Evolutionary conservation across 176 grass and related monocot genomes (phyloP), one percentile per base, ranked within the genome.

Genomic region (Ananas comosus): DNA sequence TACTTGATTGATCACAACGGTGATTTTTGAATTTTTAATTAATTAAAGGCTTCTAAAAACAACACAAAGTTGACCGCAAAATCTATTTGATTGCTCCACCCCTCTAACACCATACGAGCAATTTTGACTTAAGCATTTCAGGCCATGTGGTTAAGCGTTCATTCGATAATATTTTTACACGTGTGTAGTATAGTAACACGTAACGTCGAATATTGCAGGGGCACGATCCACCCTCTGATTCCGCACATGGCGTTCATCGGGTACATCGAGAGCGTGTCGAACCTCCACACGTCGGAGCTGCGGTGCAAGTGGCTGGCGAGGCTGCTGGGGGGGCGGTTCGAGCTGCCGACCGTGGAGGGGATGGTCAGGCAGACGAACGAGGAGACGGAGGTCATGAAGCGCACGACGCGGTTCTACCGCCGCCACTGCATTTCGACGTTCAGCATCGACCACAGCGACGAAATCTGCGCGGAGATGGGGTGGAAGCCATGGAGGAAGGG

Each of bases 371-470:
- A 86, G 77, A 86, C 84, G 13, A 48, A 70, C 52, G 63, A 48
- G 21, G 94, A 99, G 87, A 73, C 85, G 13, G 89, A 88, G 27
- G 89, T 84, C 49, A 99, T 99, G 94, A 81, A 75, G 17, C 83
- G 87, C 52, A 99, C 94, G 9, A 99, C 94, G 51, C 18, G 89
- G 16, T 99, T 99, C 89, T 99, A 93, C 80, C 82, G 85, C 65
- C 94, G 94, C 63, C 94, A 99, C 67, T 99, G 94, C 89, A 99
- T 99, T 75, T 99, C 94, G 72, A 99, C 89, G 21, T 99, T 89
- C 82, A 99, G 94, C 86, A 99, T 99, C 86, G 73, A 83, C 50
- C 89, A 99, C 87, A 99, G 94, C 80, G 94, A 99, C 77, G 89
- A 80, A 42, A 99, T 99, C 85, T 93, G 89, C 74, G 68, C 75